These are phyloP conservation scores for Pseudocercospora fijiensis DNA, from an alignment of 2,329 filamentous ascomycete genomes.

Conservation along the genomic window DNA sequence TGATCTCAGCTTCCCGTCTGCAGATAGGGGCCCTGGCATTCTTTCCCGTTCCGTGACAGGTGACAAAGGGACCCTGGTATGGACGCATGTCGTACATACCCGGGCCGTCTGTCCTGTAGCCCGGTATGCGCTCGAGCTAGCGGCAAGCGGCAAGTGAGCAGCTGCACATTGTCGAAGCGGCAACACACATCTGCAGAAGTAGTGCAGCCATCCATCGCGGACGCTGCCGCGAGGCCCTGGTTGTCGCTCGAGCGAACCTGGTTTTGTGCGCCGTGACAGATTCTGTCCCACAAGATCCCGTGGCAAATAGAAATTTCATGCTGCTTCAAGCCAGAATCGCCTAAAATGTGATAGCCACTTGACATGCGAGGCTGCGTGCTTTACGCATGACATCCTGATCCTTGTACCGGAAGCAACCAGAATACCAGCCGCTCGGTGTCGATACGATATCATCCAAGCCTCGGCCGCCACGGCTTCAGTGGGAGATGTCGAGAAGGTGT, in stretches of 20 bases:
- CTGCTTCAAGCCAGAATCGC: neutral
- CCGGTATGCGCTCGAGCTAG: slow-evolving; percentile 19
- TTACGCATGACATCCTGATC: slow-evolving; percentile 1
- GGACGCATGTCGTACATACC: slow-evolving; percentile 1
- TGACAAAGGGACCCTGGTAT: slow-evolving; percentile 4
- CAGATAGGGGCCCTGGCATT: neutral
- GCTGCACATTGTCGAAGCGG: slow-evolving; percentile 8
- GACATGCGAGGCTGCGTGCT: neutral
- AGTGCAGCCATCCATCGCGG: slow-evolving; percentile 3
- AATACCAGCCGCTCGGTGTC: slow-evolving; percentile 5
- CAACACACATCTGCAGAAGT: slow-evolving; percentile 5
- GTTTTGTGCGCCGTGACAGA: slow-evolving; percentile 7
- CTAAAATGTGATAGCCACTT: neutral
- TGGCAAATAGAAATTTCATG: neutral
- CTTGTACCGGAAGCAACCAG: neutral
- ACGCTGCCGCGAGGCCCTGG: neutral
- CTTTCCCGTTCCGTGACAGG: slow-evolving; percentile 12
- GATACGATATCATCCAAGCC: neutral
- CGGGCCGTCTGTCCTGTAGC: slow-evolving; percentile 13
- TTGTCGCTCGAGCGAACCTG: slow-evolving; percentile 9
- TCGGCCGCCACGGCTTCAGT: neutral
- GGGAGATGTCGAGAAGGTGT: neutral
- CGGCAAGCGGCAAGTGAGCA: slow-evolving; percentile 5
- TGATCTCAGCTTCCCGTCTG: neutral
- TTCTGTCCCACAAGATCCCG: neutral